A percentile compares a stretch with the other conserved stretches of the same genome.
These are phyloP conservation scores for Boletus fagicola DNA, from an alignment of 768 basidiomycete genomes.

Conservation along the genomic window DNA sequence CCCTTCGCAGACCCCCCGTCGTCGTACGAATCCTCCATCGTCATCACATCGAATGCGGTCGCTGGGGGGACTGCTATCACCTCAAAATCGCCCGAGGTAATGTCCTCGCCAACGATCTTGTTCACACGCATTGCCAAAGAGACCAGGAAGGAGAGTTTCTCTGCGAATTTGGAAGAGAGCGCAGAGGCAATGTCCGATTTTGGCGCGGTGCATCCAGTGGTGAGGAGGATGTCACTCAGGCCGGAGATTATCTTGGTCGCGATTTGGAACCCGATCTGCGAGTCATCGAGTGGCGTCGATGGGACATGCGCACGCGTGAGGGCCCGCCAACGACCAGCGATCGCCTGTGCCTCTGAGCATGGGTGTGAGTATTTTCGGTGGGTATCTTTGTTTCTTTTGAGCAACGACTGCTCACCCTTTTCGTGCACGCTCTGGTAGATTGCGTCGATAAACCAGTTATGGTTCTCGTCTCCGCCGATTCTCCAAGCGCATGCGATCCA, in stretches of 20 bases:
- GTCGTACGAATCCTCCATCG: slow-evolving; percentile 35
- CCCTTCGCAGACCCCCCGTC: slow-evolving; percentile 19
- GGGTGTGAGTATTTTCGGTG: slow-evolving; percentile 1
- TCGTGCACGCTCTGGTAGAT: slow-evolving; percentile 37
- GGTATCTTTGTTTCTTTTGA: not conserved
- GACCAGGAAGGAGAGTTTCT: slow-evolving; percentile 42
- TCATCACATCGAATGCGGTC: slow-evolving; percentile 23
- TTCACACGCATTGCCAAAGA: slow-evolving; percentile 49
- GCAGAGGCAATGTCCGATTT: slow-evolving; percentile 35
- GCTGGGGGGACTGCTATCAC: slow-evolving; percentile 27
- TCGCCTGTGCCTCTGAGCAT: slow-evolving; percentile 41
- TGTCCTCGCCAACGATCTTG: slow-evolving; percentile 32
- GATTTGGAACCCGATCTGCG: slow-evolving; percentile 25
- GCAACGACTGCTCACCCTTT: slow-evolving; percentile 29
- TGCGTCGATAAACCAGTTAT: slow-evolving; percentile 22
- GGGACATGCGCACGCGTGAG: slow-evolving; percentile 37
- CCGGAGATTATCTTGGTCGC: slow-evolving; percentile 25
- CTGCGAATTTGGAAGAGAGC: slow-evolving; percentile 43
- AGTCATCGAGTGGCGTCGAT: slow-evolving; percentile 19
- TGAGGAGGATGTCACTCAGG: slow-evolving; percentile 30
- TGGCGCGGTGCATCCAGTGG: slow-evolving; percentile 25
- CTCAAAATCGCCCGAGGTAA: slow-evolving; percentile 34
- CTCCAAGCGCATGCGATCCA: slow-evolving; percentile 32
- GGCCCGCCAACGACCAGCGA: slow-evolving; percentile 45
- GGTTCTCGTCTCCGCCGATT: slow-evolving; percentile 27